Base-by-base conservation (phyloP, 1,284 basidiomycete genomes). In the Marasmius fiardii region DNA sequence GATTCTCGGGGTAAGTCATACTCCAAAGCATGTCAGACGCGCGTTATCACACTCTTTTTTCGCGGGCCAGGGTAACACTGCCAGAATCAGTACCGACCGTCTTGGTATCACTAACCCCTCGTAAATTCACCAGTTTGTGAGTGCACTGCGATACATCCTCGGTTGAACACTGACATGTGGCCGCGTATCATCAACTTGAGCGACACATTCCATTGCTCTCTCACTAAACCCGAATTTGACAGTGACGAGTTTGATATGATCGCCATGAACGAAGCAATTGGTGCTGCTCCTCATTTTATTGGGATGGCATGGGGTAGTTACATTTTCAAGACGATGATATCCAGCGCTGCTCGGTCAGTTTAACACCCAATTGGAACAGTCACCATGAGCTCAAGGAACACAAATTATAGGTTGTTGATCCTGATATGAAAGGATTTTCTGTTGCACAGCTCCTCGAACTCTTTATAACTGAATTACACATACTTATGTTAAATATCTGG, bases 401-500 rank as follows among this genome's bases (percentile, higher is more conserved):
- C 61, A 3, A n/a, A 51, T 3, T 61, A 53, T 11, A 67, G 14
- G 82, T 83, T 24, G 79, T 86, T 43, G 78, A 81, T 66, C 71
- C 79, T 3, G 73, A 77, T 56, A 66, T 87, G 26, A 71, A 72
- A 41, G 69, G 70, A 7, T 60, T 71, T 43, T 41, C 61, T 23
- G 64, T 67, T 18, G 58, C 76, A 57, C 67, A 74, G 10, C 65
- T 76, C 43, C 66, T 72, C 18, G 75, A 77, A 1, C 65, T 73
- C 26, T 67, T 71, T 43, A 64, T 65, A 31, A 61, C 61, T 57
- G 11, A 11, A 34, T 10, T 12, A 4, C 28, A 10, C n/a, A n/a
- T n/a, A n/a, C n/a, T n/a, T n/a, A n/a, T n/a, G n/a, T n/a, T n/a
- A n/a, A n/a, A n/a, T n/a, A n/a, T n/a, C n/a, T n/a, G n/a, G n/a